Percentiles rank a stretch among this genome's conserved stretches.
phyloP scores from a whole-genome alignment of 2,329 filamentous ascomycete species.

The Spiromastix sp. region DNA sequence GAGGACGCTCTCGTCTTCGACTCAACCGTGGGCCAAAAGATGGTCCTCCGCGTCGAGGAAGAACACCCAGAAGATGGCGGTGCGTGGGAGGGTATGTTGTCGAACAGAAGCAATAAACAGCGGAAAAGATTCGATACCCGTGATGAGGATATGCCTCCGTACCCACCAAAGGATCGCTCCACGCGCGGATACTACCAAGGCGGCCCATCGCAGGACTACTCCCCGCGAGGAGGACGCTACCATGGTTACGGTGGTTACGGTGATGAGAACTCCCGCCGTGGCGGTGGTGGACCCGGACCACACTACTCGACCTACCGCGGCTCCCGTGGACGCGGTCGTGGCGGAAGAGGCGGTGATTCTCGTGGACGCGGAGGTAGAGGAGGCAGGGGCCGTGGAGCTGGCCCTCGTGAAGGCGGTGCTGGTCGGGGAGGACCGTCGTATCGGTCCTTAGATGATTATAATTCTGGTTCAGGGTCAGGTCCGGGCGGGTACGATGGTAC shows the following conservation, averaged over 20 bases:
- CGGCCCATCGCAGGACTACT: neutral
- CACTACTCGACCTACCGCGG: conserved; percentile 13
- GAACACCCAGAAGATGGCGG: conserved; percentile 51
- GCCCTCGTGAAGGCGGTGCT: conserved; percentile 30
- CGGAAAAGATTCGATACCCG: conserved; percentile 38
- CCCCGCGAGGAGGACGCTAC: conserved; percentile 16
- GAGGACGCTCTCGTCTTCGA: conserved; percentile 69
- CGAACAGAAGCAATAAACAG: conserved; percentile 50
- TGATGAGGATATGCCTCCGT: conserved; percentile 42
- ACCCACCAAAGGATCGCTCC: conserved; percentile 22
- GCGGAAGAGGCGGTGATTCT: conserved; percentile 27
- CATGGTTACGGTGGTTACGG: conserved; percentile 27
- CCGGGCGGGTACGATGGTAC: conserved; percentile 21
- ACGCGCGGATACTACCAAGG: conserved; percentile 2
- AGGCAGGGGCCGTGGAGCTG: conserved; percentile 32
- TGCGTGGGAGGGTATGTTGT: conserved; percentile 53
- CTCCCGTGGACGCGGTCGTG: conserved; percentile 29
- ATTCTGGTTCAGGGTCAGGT: conserved; percentile 9
- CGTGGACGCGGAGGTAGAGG: conserved; percentile 31
- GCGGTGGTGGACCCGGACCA: neutral
- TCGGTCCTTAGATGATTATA: conserved; percentile 55
- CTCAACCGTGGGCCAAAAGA: conserved; percentile 76
- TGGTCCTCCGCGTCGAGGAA: conserved; percentile 68
- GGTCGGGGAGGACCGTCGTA: conserved; percentile 41
- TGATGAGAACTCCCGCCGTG: conserved; percentile 30